Evolutionary conservation across 495 filamentous ascomycete genomes (phyloP), one percentile per base, ranked within the genome.

Genomic region (Gamarada debralockiae): DNA sequence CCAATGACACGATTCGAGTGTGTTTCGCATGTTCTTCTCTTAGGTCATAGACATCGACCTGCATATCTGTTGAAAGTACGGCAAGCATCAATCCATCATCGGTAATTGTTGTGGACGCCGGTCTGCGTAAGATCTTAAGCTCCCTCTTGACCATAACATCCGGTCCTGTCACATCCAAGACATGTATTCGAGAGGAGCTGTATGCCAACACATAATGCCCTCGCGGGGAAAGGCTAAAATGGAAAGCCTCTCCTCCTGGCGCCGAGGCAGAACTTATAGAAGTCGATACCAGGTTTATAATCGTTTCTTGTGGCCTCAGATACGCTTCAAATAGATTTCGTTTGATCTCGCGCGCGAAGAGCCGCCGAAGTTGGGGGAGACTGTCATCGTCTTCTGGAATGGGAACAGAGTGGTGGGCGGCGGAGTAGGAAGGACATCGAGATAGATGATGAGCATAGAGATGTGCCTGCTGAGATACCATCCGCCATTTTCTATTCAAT

Each of bases 121-220:
- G 91, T 48, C 89, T 81, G 38, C 87, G 78, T 59, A 82, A 71
- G 46, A 92, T 87, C 69, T 91, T 87, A 48, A 96, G 74, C 64
- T 93, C 89, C 58, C 89, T 75, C 60, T 77, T 82, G 5, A 95
- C 85, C 7, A 66, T 67, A 2, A 87, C 66, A 10, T 77, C 72
- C 15, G 75, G 67, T 3, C 70, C 71, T 10, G 77, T 71, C 2
- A 87, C 73, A 63, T 90, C 81, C 31, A 93, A 61, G n/a, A 92
- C 81, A 54, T 90, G 81, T 59, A 95, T 90, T 48, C 89, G 75
- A 17, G 90, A 92, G n/a, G 89, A 92, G 63, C 86, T 91, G 57
- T 90, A 84, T 37, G 87, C 90, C 8, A 95, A 74, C 12, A 92
- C 67, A 65, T 83, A 80, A 49, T 83, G 81, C 10, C 87, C 88